phyloP scores from a whole-genome alignment of 106 monocot genomes.

The Triglochin maritima region DNA sequence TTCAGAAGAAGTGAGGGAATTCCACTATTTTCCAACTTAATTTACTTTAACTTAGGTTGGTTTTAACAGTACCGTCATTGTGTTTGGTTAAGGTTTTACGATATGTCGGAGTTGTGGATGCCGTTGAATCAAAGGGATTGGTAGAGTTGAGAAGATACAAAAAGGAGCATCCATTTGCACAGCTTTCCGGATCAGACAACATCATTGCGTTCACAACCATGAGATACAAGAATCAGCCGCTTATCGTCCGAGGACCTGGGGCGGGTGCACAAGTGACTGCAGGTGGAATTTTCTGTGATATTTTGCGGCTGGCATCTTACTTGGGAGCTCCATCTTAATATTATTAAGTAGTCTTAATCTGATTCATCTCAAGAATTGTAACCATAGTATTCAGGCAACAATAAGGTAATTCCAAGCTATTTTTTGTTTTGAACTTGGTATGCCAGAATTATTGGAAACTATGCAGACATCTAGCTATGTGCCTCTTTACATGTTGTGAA shows the following conservation, averaged over 20 bases:
- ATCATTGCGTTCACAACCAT: slow-evolving; percentile 89
- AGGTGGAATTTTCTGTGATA: slow-evolving; percentile 87
- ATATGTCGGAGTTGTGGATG: slow-evolving; percentile 88
- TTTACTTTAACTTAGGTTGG: no score
- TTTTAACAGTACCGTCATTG: not conserved
- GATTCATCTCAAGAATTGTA: not conserved
- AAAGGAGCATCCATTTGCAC: slow-evolving; percentile 84
- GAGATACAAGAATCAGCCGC: slow-evolving; percentile 82
- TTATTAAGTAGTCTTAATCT: no score
- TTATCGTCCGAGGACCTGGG: slow-evolving; percentile 88
- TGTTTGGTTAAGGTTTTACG: slow-evolving; percentile 50
- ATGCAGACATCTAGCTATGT: no score
- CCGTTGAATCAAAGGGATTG: slow-evolving; percentile 33
- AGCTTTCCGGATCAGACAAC: slow-evolving; percentile 93
- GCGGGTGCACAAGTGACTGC: slow-evolving; percentile 94
- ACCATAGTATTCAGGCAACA: not conserved
- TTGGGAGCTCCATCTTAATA: slow-evolving; percentile 79
- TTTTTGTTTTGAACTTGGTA: no score
- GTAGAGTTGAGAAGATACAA: slow-evolving; percentile 76
- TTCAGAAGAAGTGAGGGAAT: slow-evolving; percentile 47
- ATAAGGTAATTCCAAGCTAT: no score
- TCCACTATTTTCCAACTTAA: not conserved
- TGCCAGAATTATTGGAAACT: no score
- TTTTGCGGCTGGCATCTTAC: slow-evolving; percentile 74
- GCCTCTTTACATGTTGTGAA: no score